Conservation (phyloP, 768 basidiomycete species). For the Lactifluus rugatus region DNA sequence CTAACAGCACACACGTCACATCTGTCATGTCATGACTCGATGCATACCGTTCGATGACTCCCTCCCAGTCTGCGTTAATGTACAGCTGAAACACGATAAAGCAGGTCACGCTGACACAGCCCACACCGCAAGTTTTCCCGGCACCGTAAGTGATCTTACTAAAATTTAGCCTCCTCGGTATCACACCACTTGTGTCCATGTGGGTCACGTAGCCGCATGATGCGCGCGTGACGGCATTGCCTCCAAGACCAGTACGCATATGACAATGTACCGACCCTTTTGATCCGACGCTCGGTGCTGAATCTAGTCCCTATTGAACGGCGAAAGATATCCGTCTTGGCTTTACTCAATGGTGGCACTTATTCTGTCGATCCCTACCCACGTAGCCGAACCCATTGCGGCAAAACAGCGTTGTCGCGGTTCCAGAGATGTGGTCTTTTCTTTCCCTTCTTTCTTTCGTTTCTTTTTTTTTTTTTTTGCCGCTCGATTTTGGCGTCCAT, state of each 20-base stretch:
- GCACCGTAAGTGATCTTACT: not conserved
- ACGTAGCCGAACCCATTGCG: not conserved
- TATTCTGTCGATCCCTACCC: not conserved
- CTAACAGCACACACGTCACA: not conserved
- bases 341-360: not conserved
- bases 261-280: not conserved
- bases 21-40: not conserved
- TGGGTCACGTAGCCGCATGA: slow-evolving; percentile 3
- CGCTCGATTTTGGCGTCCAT: not conserved
- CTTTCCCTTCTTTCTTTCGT: not conserved
- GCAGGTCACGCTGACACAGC: not conserved
- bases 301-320: not conserved
- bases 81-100: not conserved
- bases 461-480: too few species aligned
- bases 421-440: not conserved
- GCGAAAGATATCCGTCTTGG: not conserved
- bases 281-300: slow-evolving; percentile 2
- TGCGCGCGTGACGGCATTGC: slow-evolving; percentile 1
- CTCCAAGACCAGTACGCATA: not conserved
- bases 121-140: not conserved
- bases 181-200: not conserved
- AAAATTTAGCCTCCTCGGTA: not conserved
- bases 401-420: too few species aligned
- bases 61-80: not conserved
- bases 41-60: not conserved